phyloP scores from a whole-genome alignment of 345 rosid genomes.

The Arabis alpina region DNA sequence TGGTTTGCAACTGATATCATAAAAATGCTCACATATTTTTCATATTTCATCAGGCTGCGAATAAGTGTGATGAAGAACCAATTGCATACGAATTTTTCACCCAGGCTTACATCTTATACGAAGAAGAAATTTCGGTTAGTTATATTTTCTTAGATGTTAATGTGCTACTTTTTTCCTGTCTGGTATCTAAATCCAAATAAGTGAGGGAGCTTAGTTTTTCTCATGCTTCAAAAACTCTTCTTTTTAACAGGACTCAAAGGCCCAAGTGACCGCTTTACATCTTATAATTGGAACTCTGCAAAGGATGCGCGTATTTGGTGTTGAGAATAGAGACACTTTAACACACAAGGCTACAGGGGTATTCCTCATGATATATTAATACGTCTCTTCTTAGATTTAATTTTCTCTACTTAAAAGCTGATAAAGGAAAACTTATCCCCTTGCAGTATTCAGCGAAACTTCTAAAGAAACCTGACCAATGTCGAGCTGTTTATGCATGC shows the following conservation, averaged over 20 bases:
- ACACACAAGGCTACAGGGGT: conserved; percentile 99
- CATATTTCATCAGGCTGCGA: conserved; percentile 76
- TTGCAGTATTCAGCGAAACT: conserved; percentile 97
- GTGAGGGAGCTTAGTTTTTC: conserved; percentile 4
- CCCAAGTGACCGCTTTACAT: conserved; percentile 92
- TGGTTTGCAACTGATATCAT: conserved; percentile 15
- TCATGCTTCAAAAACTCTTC: conserved; percentile 26
- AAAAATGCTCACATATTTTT: conserved; percentile 31
- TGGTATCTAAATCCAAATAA: conserved; percentile 11
- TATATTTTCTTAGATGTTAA: conserved; percentile 21
- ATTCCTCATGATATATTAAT: conserved; percentile 36
- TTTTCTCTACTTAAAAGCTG: conserved; percentile 35
- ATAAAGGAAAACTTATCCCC: conserved; percentile 24
- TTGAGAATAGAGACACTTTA: conserved; percentile 96
- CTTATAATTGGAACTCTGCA: conserved; percentile 94
- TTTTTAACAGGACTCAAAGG: conserved; percentile 79
- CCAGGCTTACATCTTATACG: conserved; percentile 96
- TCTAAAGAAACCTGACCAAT: conserved; percentile 97
- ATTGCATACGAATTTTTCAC: conserved; percentile 98
- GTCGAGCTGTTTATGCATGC: conserved; percentile 96
- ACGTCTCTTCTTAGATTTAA: conserved; percentile 4
- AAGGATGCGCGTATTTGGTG: conserved; percentile 97
- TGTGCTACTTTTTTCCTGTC: background rate
- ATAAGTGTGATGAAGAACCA: conserved; percentile 92
- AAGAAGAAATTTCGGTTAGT: conserved; percentile 97